Evolutionary conservation across 2,329 filamentous ascomycete genomes (phyloP).

Genomic region (Teratosphaeriaceae sp.): DNA sequence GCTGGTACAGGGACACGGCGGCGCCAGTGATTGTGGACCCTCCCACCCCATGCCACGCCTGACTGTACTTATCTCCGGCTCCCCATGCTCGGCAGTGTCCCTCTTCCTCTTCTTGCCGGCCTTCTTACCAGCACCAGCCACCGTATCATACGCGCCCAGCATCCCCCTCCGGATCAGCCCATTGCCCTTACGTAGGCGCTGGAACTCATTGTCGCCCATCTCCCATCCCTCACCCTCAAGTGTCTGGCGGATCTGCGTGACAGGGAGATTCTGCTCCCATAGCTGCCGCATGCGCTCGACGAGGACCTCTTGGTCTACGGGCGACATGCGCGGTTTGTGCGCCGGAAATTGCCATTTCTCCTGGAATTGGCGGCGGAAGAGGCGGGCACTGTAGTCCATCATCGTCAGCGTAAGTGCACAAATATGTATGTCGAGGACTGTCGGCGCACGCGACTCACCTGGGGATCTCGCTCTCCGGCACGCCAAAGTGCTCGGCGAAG

Average conservation of each 20-base stretch:
- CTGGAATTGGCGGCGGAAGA: slow-evolving; percentile 22
- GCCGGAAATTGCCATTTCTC: slow-evolving; percentile 65
- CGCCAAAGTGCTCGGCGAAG: slow-evolving; percentile 44
- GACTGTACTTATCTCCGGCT: no score
- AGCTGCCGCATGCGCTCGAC: slow-evolving; percentile 66
- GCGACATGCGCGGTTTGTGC: slow-evolving; percentile 59
- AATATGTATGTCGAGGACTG: no score
- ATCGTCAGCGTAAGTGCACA: background rate
- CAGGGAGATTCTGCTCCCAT: slow-evolving; percentile 67
- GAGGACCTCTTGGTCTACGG: slow-evolving; percentile 61
- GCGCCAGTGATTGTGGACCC: no score
- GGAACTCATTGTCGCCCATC: slow-evolving; percentile 50
- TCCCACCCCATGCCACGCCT: no score
- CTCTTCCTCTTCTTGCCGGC: slow-evolving; percentile 6
- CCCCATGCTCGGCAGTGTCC: background rate
- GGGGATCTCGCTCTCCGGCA: slow-evolving; percentile 52
- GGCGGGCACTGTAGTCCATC: background rate
- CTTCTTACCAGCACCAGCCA: background rate
- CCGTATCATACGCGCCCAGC: background rate
- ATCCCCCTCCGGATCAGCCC: slow-evolving; percentile 31
- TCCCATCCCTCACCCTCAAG: slow-evolving; percentile 66
- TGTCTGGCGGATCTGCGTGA: slow-evolving; percentile 66
- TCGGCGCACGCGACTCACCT: slow-evolving; percentile 46
- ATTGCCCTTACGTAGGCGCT: slow-evolving; percentile 55
- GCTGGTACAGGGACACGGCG: slow-evolving; percentile 1